Evolutionary conservation across 805 yeast genomes (phyloP).

Genomic region (Blastobotrys chiropterorum): DNA sequence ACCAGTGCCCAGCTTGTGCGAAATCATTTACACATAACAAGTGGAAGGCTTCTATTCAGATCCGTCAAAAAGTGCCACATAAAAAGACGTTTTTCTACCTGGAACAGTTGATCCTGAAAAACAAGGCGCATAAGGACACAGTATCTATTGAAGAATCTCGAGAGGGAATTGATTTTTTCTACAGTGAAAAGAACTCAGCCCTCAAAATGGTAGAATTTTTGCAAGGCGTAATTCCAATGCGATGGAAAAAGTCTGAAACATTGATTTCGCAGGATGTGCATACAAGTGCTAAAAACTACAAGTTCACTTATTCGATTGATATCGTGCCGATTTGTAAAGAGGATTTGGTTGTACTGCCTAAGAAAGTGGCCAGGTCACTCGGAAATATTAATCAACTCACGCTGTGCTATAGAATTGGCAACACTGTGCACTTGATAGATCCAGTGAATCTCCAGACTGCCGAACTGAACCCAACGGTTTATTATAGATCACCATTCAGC

Average conservation of each 20-base stretch:
- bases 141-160: slow-evolving; percentile 86
- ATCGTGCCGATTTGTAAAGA: slow-evolving; percentile 96
- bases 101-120: slow-evolving; percentile 90
- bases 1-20: slow-evolving; percentile 99
- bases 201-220: slow-evolving; percentile 89
- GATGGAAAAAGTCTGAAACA: slow-evolving; percentile 80
- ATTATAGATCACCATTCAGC: slow-evolving; percentile 78
- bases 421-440: slow-evolving; percentile 80
- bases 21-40: slow-evolving; percentile 94
- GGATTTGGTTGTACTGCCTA: slow-evolving; percentile 88
- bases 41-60: slow-evolving; percentile 97
- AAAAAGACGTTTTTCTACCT: slow-evolving; percentile 93
- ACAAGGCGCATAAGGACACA: slow-evolving; percentile 90
- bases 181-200: slow-evolving; percentile 84
- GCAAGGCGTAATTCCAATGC: slow-evolving; percentile 76
- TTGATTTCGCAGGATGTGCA: slow-evolving; percentile 89
- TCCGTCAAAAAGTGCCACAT: slow-evolving; percentile 95
- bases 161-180: slow-evolving; percentile 94
- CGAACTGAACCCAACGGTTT: slow-evolving; percentile 63
- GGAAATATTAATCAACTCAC: slow-evolving; percentile 81
- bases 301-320: slow-evolving; percentile 88
- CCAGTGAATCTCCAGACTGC: slow-evolving; percentile 73
- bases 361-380: slow-evolving; percentile 71
- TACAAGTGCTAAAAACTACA: slow-evolving; percentile 79
- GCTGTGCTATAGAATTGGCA: slow-evolving; percentile 77